Conservation (phyloP, 768 basidiomycete species). For the Suillus hirtellus region DNA sequence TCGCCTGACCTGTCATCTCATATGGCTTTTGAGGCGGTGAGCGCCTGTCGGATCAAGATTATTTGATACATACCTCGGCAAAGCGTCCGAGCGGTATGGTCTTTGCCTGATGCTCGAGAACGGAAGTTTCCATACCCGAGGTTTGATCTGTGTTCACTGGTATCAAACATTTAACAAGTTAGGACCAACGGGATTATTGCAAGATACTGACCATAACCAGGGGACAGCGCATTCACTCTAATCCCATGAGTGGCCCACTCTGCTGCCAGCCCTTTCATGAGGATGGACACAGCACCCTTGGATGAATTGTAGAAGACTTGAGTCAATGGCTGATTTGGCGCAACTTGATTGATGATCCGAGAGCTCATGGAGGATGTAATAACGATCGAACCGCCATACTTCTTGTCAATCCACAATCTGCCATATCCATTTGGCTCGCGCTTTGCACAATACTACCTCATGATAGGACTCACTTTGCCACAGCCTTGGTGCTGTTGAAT, state of each 20-base stretch:
- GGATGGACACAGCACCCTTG: slow-evolving; percentile 67
- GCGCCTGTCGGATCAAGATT: not conserved
- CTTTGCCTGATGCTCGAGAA: slow-evolving; percentile 50
- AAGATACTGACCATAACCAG: slow-evolving; percentile 48
- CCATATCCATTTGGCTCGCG: not conserved
- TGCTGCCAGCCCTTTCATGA: slow-evolving; percentile 59
- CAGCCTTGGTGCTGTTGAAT: slow-evolving; percentile 62
- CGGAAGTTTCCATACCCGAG: slow-evolving; percentile 45
- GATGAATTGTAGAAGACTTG: slow-evolving; percentile 59
- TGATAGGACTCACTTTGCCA: slow-evolving; percentile 45
- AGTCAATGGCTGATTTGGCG: slow-evolving; percentile 46
- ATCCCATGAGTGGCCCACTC: slow-evolving; percentile 59
- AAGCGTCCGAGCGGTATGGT: slow-evolving; percentile 58
- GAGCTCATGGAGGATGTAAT: slow-evolving; percentile 69
- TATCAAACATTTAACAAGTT: not conserved
- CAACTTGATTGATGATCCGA: slow-evolving; percentile 58
- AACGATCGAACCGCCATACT: slow-evolving; percentile 53
- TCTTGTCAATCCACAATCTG: slow-evolving; percentile 48
- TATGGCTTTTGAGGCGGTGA: slow-evolving; percentile 38
- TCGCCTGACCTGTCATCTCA: slow-evolving; percentile 57
- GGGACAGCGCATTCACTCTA: slow-evolving; percentile 61
- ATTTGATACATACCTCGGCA: slow-evolving; percentile 42
- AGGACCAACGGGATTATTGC: not conserved
- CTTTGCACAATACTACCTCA: not conserved
- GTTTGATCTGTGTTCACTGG: slow-evolving; percentile 63